A percentile compares a stretch with the other conserved stretches of the same genome.
These are phyloP conservation scores for Metarhizium guizhouense DNA, from an alignment of 2,329 filamentous ascomycete species.

Conservation along the genomic window DNA sequence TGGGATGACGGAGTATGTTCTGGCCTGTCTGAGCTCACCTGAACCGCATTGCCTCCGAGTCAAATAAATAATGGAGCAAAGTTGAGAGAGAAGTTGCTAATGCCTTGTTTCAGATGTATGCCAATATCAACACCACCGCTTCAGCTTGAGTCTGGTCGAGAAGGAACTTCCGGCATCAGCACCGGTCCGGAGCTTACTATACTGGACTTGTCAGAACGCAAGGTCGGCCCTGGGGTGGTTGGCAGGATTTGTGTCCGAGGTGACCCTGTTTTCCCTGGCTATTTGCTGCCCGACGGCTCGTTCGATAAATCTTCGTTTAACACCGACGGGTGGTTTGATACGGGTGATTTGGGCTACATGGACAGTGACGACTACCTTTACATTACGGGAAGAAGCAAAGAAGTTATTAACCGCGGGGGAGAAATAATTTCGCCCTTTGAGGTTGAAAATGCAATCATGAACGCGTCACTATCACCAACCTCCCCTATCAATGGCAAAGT, in stretches of 20 bases:
- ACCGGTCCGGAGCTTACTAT: constrained; percentile 43
- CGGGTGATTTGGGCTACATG: constrained; percentile 44
- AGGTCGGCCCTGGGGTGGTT: constrained; percentile 22
- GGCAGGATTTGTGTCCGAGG: constrained; percentile 43
- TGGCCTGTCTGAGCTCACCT: background rate
- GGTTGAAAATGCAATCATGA: constrained; percentile 46
- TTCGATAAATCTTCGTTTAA: constrained; percentile 38
- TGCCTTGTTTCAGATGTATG: constrained; percentile 33
- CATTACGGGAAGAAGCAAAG: constrained; percentile 46
- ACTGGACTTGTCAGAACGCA: constrained; percentile 30
- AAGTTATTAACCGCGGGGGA: constrained; percentile 48
- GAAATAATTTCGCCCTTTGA: constrained; percentile 52
- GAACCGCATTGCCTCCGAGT: background rate
- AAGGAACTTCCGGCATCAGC: constrained; percentile 43
- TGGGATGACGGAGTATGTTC: constrained; percentile 45
- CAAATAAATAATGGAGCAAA: background rate
- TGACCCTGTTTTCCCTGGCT: constrained; percentile 41
- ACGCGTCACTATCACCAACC: constrained; percentile 29
- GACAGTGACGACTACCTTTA: constrained; percentile 42
- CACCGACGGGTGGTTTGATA: constrained; percentile 42
- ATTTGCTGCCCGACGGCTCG: constrained; percentile 32
- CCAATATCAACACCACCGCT: constrained; percentile 47
- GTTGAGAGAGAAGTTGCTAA: background rate
- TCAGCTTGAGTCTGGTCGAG: constrained; percentile 40
- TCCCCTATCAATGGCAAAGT: constrained; percentile 38